Base-by-base conservation (phyloP, 2,329 filamentous ascomycete genomes). In the Dichotomopilus funicola region DNA sequence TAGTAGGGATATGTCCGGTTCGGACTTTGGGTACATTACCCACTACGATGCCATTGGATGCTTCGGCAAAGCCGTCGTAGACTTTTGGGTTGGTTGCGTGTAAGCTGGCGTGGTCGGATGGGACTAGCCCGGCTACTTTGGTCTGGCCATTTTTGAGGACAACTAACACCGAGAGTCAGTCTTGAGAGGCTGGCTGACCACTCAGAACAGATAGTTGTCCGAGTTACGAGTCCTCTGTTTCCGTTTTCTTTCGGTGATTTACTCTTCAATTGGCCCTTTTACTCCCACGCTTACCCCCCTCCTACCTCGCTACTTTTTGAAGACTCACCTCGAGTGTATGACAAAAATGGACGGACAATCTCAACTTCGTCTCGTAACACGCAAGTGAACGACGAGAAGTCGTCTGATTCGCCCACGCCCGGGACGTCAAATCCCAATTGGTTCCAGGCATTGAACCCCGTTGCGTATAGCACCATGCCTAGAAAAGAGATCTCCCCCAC, bases 371-470 rank as follows among this genome's bases (percentile, higher is more conserved):
- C 52, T 12, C 59, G 57, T 4, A 81, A 63, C 5, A 80, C 63
- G 49, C 70, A 70, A 44, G 67, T 68, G 57, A 83, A 83, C 1
- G 62, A 57, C 13, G 56, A 56, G 4, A 80, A 13, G 62, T 84
- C 81, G 4, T 73, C 66, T 4, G 75, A 72, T 42, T 80, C 48
- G 4, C 56, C 58, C 7, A 2, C 42, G 1, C 6, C 12, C 41
- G 44, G 40, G 54, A 6, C 11, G 5, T 49, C 51, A 56, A 82
- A 77, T 2, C 64, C 60, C 12, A 84, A 72, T 62, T 85, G 81
- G 54, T 69, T 67, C 78, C 78, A 85, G 53, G 80, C 78, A 63
- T 85, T 85, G 68, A 81, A 78, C 42, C 82, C 82, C 2, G 77
- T 62, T 43, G 75, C 79, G 63, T 78, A 79, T 5, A 85, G 66